Evolutionary conservation across 2,329 filamentous ascomycete species (phyloP).

Genomic region (Paracoccidioides brasiliensis): DNA sequence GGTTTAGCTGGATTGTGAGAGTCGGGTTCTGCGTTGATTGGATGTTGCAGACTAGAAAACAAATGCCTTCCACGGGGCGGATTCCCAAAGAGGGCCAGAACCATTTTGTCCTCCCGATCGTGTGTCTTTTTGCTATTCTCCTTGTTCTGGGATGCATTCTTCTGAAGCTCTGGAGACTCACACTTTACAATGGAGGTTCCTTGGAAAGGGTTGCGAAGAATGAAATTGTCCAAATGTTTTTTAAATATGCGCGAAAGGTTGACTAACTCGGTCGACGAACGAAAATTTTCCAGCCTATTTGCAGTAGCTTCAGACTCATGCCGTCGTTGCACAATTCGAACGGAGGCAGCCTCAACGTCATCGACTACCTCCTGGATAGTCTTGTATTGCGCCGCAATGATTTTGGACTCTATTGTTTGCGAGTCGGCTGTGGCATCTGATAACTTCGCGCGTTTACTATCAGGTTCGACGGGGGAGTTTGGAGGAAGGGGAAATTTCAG

Average conservation of each 20-base stretch:
- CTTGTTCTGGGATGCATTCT: constrained; percentile 23
- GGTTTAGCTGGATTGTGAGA: constrained; percentile 27
- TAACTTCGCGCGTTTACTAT: constrained; percentile 31
- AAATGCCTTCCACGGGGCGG: constrained; percentile 63
- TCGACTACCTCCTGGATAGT: constrained; percentile 30
- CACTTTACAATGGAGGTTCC: constrained; percentile 9
- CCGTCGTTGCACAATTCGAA: constrained; percentile 25
- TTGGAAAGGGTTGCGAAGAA: constrained; percentile 48
- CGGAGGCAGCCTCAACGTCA: constrained; percentile 30
- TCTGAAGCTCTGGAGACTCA: constrained; percentile 12
- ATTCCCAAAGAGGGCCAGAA: constrained; percentile 65
- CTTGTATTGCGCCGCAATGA: constrained; percentile 26
- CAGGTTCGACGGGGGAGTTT: constrained; percentile 25
- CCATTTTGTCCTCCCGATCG: constrained; percentile 39
- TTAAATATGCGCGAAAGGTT: constrained; percentile 45
- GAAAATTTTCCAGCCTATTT: constrained; percentile 17
- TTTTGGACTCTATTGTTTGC: constrained; percentile 26
- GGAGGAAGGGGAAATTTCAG: constrained; percentile 28
- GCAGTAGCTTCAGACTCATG: constrained; percentile 14
- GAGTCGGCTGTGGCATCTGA: constrained; percentile 14
- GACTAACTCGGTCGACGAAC: constrained; percentile 22
- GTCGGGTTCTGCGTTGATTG: constrained; percentile 26
- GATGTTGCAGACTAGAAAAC: constrained; percentile 68
- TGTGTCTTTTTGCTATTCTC: constrained; percentile 15
- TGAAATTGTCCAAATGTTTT: constrained; percentile 48